Conservation (phyloP, 2,329 filamentous ascomycete genomes). For the Stromatinia cepivora region DNA sequence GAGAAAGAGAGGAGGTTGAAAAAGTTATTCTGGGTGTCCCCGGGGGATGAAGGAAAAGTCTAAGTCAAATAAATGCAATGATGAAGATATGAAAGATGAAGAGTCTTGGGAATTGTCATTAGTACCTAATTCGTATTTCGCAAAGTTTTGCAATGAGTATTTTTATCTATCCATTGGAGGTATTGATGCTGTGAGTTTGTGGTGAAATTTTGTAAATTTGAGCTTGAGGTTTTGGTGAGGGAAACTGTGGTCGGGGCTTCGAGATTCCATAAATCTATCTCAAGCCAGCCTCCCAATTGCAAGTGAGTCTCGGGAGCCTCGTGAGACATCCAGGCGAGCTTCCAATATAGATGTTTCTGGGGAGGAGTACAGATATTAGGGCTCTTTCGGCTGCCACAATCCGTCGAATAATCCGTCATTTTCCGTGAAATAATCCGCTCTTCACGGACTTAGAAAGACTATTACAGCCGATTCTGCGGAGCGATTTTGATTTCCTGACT, state of each 20-base stretch:
- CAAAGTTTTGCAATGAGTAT: neutral
- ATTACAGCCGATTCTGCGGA: neutral
- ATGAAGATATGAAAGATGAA: slow-evolving; percentile 11
- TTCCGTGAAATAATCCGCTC: too few species aligned
- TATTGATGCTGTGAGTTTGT: too few species aligned
- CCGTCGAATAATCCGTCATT: too few species aligned
- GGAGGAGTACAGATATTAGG: neutral
- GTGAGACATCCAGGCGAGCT: neutral
- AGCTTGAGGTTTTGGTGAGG: neutral
- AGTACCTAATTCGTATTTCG: neutral
- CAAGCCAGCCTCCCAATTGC: too few species aligned
- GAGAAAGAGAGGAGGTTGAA: slow-evolving; percentile 33
- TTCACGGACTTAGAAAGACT: neutral
- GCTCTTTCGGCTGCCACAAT: too few species aligned
- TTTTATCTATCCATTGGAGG: too few species aligned
- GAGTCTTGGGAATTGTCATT: neutral
- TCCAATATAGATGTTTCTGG: accelerated
- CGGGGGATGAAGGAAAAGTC: slow-evolving; percentile 9
- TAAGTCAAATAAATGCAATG: slow-evolving; percentile 1
- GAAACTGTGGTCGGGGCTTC: neutral
- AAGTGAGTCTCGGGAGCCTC: neutral
- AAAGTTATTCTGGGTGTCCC: slow-evolving; percentile 29
- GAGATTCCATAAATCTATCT: neutral
- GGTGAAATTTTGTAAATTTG: neutral
- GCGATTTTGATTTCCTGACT: neutral